Conservation (phyloP, 164 flowering plant species). For the Tetracentron sinense region DNA sequence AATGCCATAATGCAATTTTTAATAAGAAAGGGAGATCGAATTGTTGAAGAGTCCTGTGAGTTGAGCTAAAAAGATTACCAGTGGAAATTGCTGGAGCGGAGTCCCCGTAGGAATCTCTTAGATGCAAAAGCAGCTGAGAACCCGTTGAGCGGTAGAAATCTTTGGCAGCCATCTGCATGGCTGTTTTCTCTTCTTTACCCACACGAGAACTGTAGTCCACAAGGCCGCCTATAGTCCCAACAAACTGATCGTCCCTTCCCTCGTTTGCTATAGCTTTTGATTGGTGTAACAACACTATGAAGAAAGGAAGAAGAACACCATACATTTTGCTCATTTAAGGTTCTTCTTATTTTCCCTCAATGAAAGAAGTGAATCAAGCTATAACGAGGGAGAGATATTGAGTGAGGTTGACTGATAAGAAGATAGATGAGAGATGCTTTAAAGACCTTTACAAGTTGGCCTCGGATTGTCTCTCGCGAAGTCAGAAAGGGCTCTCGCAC, state of each 20-base stretch:
- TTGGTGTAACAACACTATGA: neutral
- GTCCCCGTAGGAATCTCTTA: slow-evolving; percentile 6
- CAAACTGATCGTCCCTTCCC: neutral
- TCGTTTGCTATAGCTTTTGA: neutral
- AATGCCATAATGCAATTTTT: too few species aligned
- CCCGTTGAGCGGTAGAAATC: slow-evolving; percentile 12
- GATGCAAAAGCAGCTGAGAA: slow-evolving; percentile 6
- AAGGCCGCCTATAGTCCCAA: neutral
- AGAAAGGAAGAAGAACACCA: neutral
- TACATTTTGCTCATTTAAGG: neutral
- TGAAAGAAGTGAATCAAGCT: too few species aligned
- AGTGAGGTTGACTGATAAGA: too few species aligned
- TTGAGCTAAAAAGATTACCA: slow-evolving; percentile 5
- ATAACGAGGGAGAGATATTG: too few species aligned
- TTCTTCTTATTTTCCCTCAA: too few species aligned
- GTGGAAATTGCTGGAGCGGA: slow-evolving; percentile 9
- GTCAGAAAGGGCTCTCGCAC: too few species aligned
- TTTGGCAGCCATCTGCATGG: slow-evolving; percentile 20
- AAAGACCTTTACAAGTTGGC: too few species aligned
- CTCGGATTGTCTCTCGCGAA: too few species aligned
- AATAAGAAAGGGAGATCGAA: too few species aligned
- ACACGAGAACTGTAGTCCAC: slow-evolving; percentile 15
- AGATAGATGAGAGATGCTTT: too few species aligned
- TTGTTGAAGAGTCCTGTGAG: too few species aligned
- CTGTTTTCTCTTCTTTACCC: slow-evolving; percentile 22